These are phyloP conservation scores for Fragosphaeria purpurea DNA, from an alignment of 2,329 filamentous ascomycete genomes.

Conservation along the genomic window DNA sequence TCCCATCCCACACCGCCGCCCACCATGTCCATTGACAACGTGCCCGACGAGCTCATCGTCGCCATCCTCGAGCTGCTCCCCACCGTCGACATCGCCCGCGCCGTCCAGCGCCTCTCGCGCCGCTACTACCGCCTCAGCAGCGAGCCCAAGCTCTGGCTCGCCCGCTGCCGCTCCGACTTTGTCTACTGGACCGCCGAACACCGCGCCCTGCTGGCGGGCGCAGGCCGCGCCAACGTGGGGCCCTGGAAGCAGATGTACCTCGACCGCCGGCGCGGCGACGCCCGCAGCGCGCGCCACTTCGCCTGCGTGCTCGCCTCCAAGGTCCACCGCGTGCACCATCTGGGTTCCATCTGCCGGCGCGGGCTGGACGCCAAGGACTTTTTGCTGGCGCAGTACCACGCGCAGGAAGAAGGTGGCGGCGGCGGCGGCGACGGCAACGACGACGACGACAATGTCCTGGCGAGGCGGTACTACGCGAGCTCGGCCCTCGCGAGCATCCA, in stretches of 20 bases:
- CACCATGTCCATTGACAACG: constrained; percentile 29
- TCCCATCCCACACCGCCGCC: neutral
- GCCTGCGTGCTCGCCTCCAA: constrained; percentile 62
- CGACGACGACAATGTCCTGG: constrained; percentile 60
- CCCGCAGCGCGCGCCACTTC: constrained; percentile 42
- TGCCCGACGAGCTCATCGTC: constrained; percentile 81
- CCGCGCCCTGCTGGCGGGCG: constrained; percentile 42
- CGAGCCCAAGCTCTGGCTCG: constrained; percentile 69
- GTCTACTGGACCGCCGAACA: constrained; percentile 64
- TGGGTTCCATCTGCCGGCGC: constrained; percentile 58
- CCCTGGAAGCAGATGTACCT: constrained; percentile 68
- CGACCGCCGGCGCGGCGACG: constrained; percentile 43
- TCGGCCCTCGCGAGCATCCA: constrained; percentile 71
- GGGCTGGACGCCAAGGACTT: constrained; percentile 88
- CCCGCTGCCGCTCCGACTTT: constrained; percentile 61
- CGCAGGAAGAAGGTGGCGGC: no score
- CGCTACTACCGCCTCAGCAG: constrained; percentile 56
- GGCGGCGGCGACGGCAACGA: constrained; percentile 43
- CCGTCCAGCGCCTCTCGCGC: constrained; percentile 46
- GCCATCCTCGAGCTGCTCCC: constrained; percentile 58
- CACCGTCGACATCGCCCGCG: constrained; percentile 42
- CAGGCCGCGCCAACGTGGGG: constrained; percentile 44
- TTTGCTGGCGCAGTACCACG: constrained; percentile 48
- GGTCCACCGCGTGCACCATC: constrained; percentile 56
- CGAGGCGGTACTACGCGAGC: constrained; percentile 62